These are phyloP conservation scores for Bolboschoenoplectus hybrid DNA, from an alignment of 202 grass and related monocot genomes.

Conservation along the genomic window DNA sequence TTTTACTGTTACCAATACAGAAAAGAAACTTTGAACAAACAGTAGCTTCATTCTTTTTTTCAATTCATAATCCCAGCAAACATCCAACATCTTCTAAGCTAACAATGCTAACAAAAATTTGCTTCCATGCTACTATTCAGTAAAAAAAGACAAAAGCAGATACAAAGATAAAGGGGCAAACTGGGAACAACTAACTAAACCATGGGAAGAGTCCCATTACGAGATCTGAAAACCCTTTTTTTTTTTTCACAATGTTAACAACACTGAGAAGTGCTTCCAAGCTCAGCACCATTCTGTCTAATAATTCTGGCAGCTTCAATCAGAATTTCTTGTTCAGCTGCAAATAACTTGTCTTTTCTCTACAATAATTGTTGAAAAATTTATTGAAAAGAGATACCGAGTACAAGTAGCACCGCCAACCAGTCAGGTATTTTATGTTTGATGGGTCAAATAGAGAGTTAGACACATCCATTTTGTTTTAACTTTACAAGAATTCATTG, in stretches of 20 bases:
- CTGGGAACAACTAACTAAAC: not conserved
- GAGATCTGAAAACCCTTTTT: not conserved
- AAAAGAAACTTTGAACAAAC: not conserved
- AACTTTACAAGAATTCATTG: not conserved
- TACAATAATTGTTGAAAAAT: conserved; percentile 32
- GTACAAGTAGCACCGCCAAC: not conserved
- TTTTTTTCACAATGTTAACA: conserved; percentile 33
- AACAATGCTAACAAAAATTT: not conserved
- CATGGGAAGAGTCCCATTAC: not conserved
- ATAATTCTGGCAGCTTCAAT: conserved; percentile 76
- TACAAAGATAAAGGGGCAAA: not conserved
- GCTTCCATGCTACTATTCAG: not conserved
- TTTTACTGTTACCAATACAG: not conserved
- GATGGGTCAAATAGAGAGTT: too few relatives aligned
- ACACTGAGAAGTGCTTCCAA: conserved; percentile 62
- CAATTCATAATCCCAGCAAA: not conserved
- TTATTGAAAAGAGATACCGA: not conserved
- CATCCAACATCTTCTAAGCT: not conserved
- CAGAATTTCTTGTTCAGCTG: conserved; percentile 81
- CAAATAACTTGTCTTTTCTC: conserved; percentile 74
- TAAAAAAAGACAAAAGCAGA: too few relatives aligned
- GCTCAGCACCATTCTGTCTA: conserved; percentile 65
- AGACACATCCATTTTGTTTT: not conserved
- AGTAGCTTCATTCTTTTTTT: not conserved
- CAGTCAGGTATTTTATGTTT: not conserved